A percentile compares a stretch with the other conserved stretches of the same genome.
These are phyloP conservation scores for Botrytis hyacinthi DNA, from an alignment of 2,329 filamentous ascomycete genomes.

Conservation along the genomic window DNA sequence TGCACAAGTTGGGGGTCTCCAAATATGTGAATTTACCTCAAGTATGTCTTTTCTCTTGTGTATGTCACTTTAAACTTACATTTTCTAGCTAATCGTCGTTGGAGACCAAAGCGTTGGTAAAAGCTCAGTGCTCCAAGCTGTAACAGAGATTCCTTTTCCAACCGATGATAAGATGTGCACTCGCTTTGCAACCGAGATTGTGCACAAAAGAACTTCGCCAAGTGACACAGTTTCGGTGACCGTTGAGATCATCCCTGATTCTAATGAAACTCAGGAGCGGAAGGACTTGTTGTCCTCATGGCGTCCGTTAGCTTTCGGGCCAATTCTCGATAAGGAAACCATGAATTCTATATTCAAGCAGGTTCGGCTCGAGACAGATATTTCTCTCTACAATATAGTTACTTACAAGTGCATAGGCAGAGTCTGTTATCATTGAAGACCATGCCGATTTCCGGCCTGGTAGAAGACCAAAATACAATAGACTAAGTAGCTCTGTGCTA, in stretches of 20 bases:
- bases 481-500: slow-evolving; percentile 26
- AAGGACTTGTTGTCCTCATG: slow-evolving; percentile 1
- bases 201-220: slow-evolving; percentile 34
- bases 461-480: neutral
- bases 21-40: slow-evolving; percentile 27
- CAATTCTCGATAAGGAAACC: neutral
- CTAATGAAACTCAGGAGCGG: slow-evolving; percentile 18
- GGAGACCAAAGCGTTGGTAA: slow-evolving; percentile 45
- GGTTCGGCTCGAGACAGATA: neutral
- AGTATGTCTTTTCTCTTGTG: slow-evolving; percentile 8
- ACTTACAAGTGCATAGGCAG: neutral
- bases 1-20: slow-evolving; percentile 25
- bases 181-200: slow-evolving; percentile 46
- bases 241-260: slow-evolving; percentile 10
- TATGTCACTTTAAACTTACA: neutral
- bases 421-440: neutral
- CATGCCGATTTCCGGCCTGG: neutral
- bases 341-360: slow-evolving; percentile 6
- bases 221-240: slow-evolving; percentile 16
- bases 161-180: slow-evolving; percentile 43
- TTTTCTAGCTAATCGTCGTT: slow-evolving; percentile 38
- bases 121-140: slow-evolving; percentile 38
- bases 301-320: slow-evolving; percentile 1
- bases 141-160: slow-evolving; percentile 43
- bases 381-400: neutral